Evolutionary conservation across 805 yeast species (phyloP).

Genomic region (Candida stauntonica): DNA sequence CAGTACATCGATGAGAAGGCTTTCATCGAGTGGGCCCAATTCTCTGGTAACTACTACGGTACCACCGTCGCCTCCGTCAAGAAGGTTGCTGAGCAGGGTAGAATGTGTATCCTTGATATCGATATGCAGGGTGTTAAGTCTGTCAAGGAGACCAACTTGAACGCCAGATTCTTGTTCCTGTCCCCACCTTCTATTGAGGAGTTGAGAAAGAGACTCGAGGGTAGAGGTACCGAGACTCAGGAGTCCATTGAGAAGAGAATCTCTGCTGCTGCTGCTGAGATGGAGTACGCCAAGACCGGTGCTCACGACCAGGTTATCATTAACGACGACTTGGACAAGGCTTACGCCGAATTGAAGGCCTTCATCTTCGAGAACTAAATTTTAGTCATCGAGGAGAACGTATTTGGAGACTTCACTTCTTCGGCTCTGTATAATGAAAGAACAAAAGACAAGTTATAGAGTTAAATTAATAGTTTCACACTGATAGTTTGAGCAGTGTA

Average conservation of each 20-base stretch:
- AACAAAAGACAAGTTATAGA: no score
- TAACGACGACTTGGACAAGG: constrained; percentile 87
- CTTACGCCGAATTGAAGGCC: constrained; percentile 74
- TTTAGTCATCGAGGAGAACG: neutral
- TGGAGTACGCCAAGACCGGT: constrained; percentile 85
- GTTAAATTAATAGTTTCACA: no score
- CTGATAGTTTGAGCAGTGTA: no score
- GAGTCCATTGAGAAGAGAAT: constrained; percentile 84
- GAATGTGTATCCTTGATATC: constrained; percentile 87
- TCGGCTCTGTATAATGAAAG: neutral
- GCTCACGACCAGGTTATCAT: constrained; percentile 88
- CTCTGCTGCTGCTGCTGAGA: constrained; percentile 80
- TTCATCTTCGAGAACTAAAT: constrained; percentile 50
- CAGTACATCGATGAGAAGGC: constrained; percentile 64
- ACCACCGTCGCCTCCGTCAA: constrained; percentile 84
- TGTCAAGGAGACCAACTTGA: constrained; percentile 75
- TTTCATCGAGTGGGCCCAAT: constrained; percentile 97
- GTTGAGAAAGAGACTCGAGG: constrained; percentile 67
- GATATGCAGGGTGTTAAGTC: constrained; percentile 99
- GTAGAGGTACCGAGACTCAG: constrained; percentile 92
- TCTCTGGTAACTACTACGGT: constrained; percentile 96
- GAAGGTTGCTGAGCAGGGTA: constrained; percentile 49
- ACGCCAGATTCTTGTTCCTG: constrained; percentile 81
- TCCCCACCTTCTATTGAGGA: constrained; percentile 91
- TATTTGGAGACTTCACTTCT: neutral